Evolutionary conservation across 192 early-diverging fungal species (phyloP).

Genomic region (Borealophlyctis nickersoniae): DNA sequence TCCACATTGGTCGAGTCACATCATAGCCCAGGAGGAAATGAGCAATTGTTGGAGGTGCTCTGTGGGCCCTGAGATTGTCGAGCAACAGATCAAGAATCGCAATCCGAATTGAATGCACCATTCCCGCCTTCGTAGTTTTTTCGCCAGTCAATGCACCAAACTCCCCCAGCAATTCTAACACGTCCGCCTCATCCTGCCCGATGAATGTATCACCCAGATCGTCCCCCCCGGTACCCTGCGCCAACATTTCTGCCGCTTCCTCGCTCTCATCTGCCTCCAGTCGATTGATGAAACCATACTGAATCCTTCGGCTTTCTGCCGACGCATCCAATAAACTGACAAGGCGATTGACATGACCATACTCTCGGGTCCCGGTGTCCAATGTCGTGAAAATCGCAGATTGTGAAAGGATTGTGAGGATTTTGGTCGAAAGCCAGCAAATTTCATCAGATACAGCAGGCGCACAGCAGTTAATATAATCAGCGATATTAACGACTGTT

Average conservation of each 20-base stretch:
- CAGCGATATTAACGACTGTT: conserved; percentile 70
- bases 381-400: conserved; percentile 63
- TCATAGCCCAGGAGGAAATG: conserved; percentile 90
- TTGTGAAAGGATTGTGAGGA: conserved; percentile 69
- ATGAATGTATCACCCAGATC: conserved; percentile 34
- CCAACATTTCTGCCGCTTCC: conserved; percentile 24
- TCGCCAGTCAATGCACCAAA: not conserved
- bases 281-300: conserved; percentile 73
- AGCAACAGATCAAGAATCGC: conserved; percentile 84
- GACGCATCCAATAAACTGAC: conserved; percentile 66
- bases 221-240: conserved; percentile 13
- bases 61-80: conserved; percentile 58
- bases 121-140: conserved; percentile 12
- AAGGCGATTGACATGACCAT: conserved; percentile 62
- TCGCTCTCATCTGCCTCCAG: conserved; percentile 66
- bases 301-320: conserved; percentile 63
- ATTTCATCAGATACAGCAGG: conserved; percentile 59
- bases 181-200: too few species aligned
- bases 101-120: conserved; percentile 64
- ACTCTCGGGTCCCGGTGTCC: conserved; percentile 44
- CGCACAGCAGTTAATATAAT: conserved; percentile 54
- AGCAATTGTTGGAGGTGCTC: conserved; percentile 69
- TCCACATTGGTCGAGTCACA: conserved; percentile 36
- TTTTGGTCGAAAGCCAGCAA: conserved; percentile 65
- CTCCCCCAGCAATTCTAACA: too few species aligned